A percentile compares a stretch with the other conserved stretches of the same genome.
These are phyloP conservation scores for Metschnikowia gelsemii DNA, from an alignment of 805 yeast genomes.

Conservation along the genomic window DNA sequence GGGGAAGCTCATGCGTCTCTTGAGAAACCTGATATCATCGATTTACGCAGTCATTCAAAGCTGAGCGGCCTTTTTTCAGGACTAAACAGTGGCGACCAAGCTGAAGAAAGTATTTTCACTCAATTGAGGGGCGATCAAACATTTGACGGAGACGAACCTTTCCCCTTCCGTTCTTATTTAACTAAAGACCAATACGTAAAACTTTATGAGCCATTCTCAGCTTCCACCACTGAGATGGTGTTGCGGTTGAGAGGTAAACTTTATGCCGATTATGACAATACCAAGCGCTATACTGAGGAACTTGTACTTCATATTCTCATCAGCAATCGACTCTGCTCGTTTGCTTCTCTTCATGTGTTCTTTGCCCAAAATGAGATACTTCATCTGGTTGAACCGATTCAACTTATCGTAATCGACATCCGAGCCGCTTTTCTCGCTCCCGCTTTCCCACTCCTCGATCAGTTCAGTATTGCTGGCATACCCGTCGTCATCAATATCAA, in stretches of 20 bases:
- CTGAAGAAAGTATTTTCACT: too few relatives aligned
- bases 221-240: slow-evolving; percentile 10
- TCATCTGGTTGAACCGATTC: slow-evolving; percentile 37
- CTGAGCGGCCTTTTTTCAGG: too few relatives aligned
- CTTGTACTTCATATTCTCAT: slow-evolving; percentile 42
- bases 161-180: too few relatives aligned
- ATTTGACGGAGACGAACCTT: too few relatives aligned
- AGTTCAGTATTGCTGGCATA: slow-evolving; percentile 1
- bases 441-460: slow-evolving; percentile 21
- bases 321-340: slow-evolving; percentile 30
- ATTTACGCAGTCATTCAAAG: too few relatives aligned
- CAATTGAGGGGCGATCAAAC: too few relatives aligned
- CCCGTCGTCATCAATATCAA: slow-evolving; percentile 10
- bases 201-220: background rate
- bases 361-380: slow-evolving; percentile 34
- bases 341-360: slow-evolving; percentile 19
- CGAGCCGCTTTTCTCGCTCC: slow-evolving; percentile 16
- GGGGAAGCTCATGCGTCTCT: too few relatives aligned
- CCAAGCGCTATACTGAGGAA: slow-evolving; percentile 44
- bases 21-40: too few relatives aligned
- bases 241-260: slow-evolving; percentile 31
- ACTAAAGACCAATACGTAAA: background rate
- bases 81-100: too few relatives aligned
- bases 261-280: slow-evolving; percentile 39
- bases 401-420: slow-evolving; percentile 24